Base-by-base conservation (phyloP, 2,329 filamentous ascomycete species). In the Verruconis gallopava region DNA sequence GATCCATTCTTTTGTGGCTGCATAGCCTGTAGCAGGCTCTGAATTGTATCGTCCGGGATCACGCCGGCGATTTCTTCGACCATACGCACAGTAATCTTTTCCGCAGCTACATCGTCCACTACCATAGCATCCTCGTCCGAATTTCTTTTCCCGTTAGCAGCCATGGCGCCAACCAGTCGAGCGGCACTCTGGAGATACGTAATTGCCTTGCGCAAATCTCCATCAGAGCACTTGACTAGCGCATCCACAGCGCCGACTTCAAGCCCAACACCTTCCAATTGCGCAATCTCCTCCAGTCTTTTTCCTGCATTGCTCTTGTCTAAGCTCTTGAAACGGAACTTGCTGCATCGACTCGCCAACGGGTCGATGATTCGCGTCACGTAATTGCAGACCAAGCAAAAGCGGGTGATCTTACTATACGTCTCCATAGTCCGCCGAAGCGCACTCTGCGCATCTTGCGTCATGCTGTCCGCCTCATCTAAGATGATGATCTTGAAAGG, bases 401-500 rank as follows among this genome's bases (percentile, higher is more conserved):
- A 98, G 12, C 91, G 75, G 2, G 91, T 99, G 63, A 96, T 95
- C 55, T 86, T 88, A 60, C 77, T 84, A 63, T 96, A 96, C 36
- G 86, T 93, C 66, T 99, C 91, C 91, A 99, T 99, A 2, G 91
- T 98, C 42, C 93, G 75, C 49, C 91, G 74, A 44, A 98, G 69
- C 4, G 93, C 91, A 46, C 79, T 84, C 67, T 98, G 91, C 11
- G 91, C 91, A 64, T 98, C 93, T 61, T 96, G 89, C 30, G 91
- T 98, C 89, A 99, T 96, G 51, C 82, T 91, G 60, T 99, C 91
- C 51, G 91, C 91, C 66, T 98, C 91, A 62, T 98, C 91, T 46
- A 99, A 77, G 47, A 99, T 85, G 57, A 98, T 89, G 58, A 99
- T 94, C 67, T 98, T 99, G 70, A 95, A 98, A 0, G 91, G 91